Base-by-base conservation (phyloP, 441 rosid genomes). In the Erodium texanum region DNA sequence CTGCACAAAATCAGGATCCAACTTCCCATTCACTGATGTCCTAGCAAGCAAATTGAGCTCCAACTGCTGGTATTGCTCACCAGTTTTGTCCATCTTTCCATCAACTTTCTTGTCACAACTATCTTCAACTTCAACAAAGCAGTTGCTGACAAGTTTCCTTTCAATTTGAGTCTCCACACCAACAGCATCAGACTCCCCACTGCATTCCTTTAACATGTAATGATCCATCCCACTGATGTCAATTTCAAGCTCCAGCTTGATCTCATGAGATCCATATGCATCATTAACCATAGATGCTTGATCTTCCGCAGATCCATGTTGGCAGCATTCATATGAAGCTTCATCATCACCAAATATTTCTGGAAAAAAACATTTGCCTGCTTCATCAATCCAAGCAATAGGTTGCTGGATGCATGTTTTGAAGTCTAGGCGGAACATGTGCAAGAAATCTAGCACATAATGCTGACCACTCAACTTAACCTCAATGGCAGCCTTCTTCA, bases 321-420 rank as follows among this genome's bases (percentile, higher is more conserved):
- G 75, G 52, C 84, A 85, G 71, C 77, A 78, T 5, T 73, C 71
- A 66, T 63, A 54, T 3, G 59, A 59, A 62, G 77, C 89, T 70
- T 77, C 80, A 29, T 79, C 87, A 43, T 66, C 80, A 61, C 69
- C 20, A 66, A 76, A 83, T 64, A 76, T 78, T 72, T 92, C 96
- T 0, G 98, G 99, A 70, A 95, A 95, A 73, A 88, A 95, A 75
- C 95, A 89, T 41, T 78, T 66, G 65, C 83, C 94, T 24, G 83
- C 84, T 64, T 84, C 83, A 73, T 95, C 99, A 75, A 92, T 95
- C 98, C 98, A 95, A 64, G 99, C 96, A 78, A 95, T 82, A 0
- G 93, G 91, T 65, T 79, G 82, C 65, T 82, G 87, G 3, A 66
- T 54, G 54, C 95, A 89, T 8, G 91, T 87, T 73, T 79, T 86